Percentiles rank a stretch among this genome's conserved stretches.
These are phyloP conservation scores for Murraya paniculata DNA, from an alignment of 345 rosid genomes.

Conservation along the genomic window DNA sequence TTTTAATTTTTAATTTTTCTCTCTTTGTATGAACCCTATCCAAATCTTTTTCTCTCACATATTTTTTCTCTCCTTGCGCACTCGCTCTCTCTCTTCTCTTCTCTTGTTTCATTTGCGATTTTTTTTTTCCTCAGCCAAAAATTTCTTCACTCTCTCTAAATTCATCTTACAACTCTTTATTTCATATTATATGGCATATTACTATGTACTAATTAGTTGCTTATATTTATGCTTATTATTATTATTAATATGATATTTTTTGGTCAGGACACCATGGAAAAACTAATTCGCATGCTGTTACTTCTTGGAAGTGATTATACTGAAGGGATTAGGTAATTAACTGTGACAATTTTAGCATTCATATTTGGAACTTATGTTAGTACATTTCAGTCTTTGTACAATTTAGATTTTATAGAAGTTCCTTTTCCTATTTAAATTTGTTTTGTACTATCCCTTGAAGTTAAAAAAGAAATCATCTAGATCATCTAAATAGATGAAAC, in stretches of 20 bases:
- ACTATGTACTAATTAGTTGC: not conserved
- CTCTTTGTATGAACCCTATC: too few species aligned
- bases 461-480: too few species aligned
- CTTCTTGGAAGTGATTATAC: constrained; percentile 98
- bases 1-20: too few species aligned
- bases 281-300: constrained; percentile 78
- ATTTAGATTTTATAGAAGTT: not conserved
- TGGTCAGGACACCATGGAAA: constrained; percentile 72
- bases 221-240: not conserved
- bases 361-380: not conserved
- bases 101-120: too few species aligned
- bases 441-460: too few species aligned
- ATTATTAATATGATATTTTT: not conserved
- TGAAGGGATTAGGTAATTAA: constrained; percentile 83
- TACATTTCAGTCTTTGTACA: not conserved
- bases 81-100: too few species aligned
- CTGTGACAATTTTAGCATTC: not conserved
- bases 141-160: too few species aligned
- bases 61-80: too few species aligned
- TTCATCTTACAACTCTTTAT: too few species aligned
- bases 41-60: too few species aligned
- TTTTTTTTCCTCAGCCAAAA: too few species aligned
- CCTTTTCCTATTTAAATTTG: not conserved
- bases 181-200: not conserved
- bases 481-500: too few species aligned